These are phyloP conservation scores for Globisporangium parvum DNA, from an alignment of 352 stramenopile genomes.

Conservation along the genomic window DNA sequence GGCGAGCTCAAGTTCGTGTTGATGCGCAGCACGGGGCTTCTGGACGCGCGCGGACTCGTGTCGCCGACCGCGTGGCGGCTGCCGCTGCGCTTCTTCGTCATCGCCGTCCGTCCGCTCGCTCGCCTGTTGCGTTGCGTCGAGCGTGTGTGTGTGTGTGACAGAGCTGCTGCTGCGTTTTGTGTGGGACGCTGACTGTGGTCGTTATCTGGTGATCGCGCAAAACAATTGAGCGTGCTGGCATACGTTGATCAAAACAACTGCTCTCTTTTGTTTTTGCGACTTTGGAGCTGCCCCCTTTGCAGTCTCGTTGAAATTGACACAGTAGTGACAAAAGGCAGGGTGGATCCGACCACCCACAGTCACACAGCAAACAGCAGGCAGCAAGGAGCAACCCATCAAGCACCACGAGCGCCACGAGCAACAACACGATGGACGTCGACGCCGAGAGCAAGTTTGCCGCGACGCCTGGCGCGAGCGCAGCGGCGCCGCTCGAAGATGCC, in stretches of 20 bases:
- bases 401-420: too few relatives aligned
- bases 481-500: slow-evolving; percentile 36
- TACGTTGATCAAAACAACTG: too few relatives aligned
- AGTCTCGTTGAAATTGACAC: neutral
- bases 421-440: slow-evolving; percentile 8
- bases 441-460: slow-evolving; percentile 7
- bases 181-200: neutral
- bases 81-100: slow-evolving; percentile 18
- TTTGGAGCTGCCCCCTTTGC: neutral
- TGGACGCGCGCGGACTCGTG: neutral
- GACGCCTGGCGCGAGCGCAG: slow-evolving; percentile 8
- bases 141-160: neutral
- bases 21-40: slow-evolving; percentile 10
- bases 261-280: neutral
- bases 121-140: neutral
- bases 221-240: too few relatives aligned
- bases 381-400: neutral
- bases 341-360: neutral
- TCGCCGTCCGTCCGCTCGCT: neutral
- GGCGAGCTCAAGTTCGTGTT: slow-evolving; percentile 11
- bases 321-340: neutral
- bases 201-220: too few relatives aligned
- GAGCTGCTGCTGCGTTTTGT: neutral
- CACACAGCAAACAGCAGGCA: neutral
- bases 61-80: slow-evolving; percentile 4